These are phyloP conservation scores for Circinella umbellata DNA, from an alignment of 371 early-diverging fungal species.

Conservation along the genomic window DNA sequence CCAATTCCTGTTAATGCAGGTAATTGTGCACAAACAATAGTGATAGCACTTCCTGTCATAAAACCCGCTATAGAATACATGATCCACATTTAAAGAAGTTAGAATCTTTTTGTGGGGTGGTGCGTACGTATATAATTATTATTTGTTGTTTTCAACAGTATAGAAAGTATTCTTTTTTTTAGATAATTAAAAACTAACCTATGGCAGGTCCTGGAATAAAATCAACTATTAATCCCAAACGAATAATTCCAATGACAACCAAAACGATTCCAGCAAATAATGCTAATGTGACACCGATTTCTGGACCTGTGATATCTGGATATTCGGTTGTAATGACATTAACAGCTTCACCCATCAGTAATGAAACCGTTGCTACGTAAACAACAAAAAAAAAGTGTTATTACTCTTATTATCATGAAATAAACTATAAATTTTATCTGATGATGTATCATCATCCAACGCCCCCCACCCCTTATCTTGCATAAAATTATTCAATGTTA, in stretches of 20 bases:
- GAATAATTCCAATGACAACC: constrained; percentile 68
- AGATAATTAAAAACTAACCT: too few species aligned
- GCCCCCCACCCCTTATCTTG: too few species aligned
- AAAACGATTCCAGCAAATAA: constrained; percentile 63
- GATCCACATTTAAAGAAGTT: too few species aligned
- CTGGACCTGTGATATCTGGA: constrained; percentile 35
- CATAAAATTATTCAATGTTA: neutral
- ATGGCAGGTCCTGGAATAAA: constrained; percentile 77
- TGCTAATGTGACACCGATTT: constrained; percentile 60
- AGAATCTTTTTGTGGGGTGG: too few species aligned
- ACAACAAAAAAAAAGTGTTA: neutral
- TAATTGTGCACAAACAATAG: constrained; percentile 74
- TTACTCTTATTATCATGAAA: neutral
- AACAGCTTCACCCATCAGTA: constrained; percentile 72
- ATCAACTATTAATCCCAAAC: constrained; percentile 83
- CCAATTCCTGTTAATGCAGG: constrained; percentile 76
- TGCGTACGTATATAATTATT: too few species aligned
- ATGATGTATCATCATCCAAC: neutral
- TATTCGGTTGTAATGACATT: constrained; percentile 30
- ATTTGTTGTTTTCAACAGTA: too few species aligned
- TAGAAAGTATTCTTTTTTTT: too few species aligned
- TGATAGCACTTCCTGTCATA: constrained; percentile 76
- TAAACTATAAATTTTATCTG: too few species aligned
- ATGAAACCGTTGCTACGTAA: constrained; percentile 80
- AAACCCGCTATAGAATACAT: constrained; percentile 64